Conservation (phyloP, 495 filamentous ascomycete genomes). For the Hypomontagnella submonticulosa region DNA sequence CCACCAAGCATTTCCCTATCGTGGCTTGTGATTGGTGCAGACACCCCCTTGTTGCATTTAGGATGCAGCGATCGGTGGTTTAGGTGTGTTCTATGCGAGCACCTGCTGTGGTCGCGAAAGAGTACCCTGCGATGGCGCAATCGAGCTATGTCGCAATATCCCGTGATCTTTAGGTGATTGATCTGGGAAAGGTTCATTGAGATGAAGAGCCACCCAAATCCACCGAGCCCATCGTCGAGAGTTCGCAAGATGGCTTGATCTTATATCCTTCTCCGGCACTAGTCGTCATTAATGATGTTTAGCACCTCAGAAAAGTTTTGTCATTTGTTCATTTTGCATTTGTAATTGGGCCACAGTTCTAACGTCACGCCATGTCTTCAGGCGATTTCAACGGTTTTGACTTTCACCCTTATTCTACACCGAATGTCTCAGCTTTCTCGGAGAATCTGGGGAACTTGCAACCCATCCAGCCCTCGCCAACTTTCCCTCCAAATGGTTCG, state of each 20-base stretch:
- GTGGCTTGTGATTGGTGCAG: slow-evolving; percentile 36
- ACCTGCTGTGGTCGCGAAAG: slow-evolving; percentile 39
- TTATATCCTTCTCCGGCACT: slow-evolving; percentile 35
- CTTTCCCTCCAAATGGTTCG: slow-evolving; percentile 52
- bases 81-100: slow-evolving; percentile 28
- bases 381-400: slow-evolving; percentile 62
- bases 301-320: slow-evolving; percentile 43
- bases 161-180: slow-evolving; percentile 53
- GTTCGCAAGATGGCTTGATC: slow-evolving; percentile 40
- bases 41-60: slow-evolving; percentile 33
- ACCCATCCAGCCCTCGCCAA: slow-evolving; percentile 59
- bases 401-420: slow-evolving; percentile 59
- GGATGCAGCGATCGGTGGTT: slow-evolving; percentile 42
- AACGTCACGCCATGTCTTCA: slow-evolving; percentile 58
- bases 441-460: slow-evolving; percentile 58
- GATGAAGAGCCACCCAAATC: slow-evolving; percentile 38
- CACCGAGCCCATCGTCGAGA: slow-evolving; percentile 37
- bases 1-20: slow-evolving; percentile 24
- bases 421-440: slow-evolving; percentile 57
- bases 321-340: slow-evolving; percentile 31
- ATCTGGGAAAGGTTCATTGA: slow-evolving; percentile 38
- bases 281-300: slow-evolving; percentile 47
- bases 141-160: slow-evolving; percentile 51
- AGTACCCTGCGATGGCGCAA: slow-evolving; percentile 49
- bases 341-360: slow-evolving; percentile 41